Evolutionary conservation across 2,329 filamentous ascomycete genomes (phyloP), one percentile per base, ranked within the genome.

Genomic region (Phyllosticta citriasiana): DNA sequence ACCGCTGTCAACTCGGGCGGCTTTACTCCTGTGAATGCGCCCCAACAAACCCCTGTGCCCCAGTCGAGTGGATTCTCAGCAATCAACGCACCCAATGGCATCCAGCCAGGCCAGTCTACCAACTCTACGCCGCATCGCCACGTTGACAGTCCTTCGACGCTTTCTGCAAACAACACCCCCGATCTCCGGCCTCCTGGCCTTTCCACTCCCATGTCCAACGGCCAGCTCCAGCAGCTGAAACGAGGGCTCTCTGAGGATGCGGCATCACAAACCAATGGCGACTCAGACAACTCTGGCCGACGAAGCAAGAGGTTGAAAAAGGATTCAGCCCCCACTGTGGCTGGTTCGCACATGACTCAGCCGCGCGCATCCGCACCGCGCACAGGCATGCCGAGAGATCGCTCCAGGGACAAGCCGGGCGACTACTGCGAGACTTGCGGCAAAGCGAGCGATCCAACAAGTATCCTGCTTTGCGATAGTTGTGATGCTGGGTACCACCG

Each of bases 291-390:
- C 62, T 74, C 74, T 60, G 78, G 76, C 65, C 84, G 94, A 64
- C 86, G 93, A 62, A 97, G 92, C 74, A 99, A 99, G 77, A 86
- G 94, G 53, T 80, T 96, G 12, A 96, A 94, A 74, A 96, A 95
- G 80, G 79, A 84, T 71, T 76, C 75, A 53, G 78, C 81, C 40
- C 91, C 93, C 53, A 96, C 90, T 35, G 91, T 99, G 66, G 91
- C 91, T 65, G 94, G 94, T 60, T 97, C 93, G 58, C 91, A 97
- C 76, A 97, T 97, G 91, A 94, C 90, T 64, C 84, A 93, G 69
- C 91, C 96, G 70, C 89, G 93, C 59, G 90, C 93, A 61, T 87
- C 88, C 26, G 89, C 87, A 19, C 64, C 79, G 78, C 52, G 79
- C 80, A 56, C 80, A 81, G 55, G 59, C 27, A 14, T 27, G 8